Evolutionary conservation across 768 basidiomycete species (phyloP).

Genomic region (Pilatotrama ljubarskyi): DNA sequence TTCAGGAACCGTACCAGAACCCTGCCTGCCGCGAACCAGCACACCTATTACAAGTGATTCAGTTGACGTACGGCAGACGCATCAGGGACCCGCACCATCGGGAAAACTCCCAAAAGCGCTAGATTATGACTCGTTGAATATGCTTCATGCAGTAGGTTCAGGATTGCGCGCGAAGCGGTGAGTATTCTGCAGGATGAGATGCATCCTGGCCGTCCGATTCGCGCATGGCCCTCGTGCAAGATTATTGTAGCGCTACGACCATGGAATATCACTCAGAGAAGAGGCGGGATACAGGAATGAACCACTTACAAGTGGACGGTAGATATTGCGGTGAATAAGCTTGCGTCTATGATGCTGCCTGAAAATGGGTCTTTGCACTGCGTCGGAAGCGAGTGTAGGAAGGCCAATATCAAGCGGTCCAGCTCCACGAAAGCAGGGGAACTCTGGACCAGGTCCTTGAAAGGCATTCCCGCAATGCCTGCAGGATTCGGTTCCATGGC

Average conservation of each 20-base stretch:
- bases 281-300: neutral
- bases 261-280: slow-evolving; percentile 34
- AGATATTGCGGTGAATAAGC: slow-evolving; percentile 46
- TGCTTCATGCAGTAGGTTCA: slow-evolving; percentile 66
- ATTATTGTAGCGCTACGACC: slow-evolving; percentile 61
- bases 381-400: slow-evolving; percentile 57
- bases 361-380: slow-evolving; percentile 56
- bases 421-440: slow-evolving; percentile 56
- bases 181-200: slow-evolving; percentile 70
- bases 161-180: slow-evolving; percentile 61
- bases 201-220: slow-evolving; percentile 56
- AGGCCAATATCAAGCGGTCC: slow-evolving; percentile 56
- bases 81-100: slow-evolving; percentile 47
- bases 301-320: slow-evolving; percentile 22
- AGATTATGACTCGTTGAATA: slow-evolving; percentile 74
- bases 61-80: neutral
- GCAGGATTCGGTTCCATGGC: slow-evolving; percentile 30
- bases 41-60: slow-evolving; percentile 17
- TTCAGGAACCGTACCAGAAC: slow-evolving; percentile 67
- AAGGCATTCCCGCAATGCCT: slow-evolving; percentile 16
- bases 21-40: slow-evolving; percentile 68
- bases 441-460: neutral
- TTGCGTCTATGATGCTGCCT: slow-evolving; percentile 54
- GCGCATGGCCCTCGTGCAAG: slow-evolving; percentile 76
- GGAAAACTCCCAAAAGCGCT: slow-evolving; percentile 68